Conservation (phyloP, 2,329 filamentous ascomycete species). For the Aspergillus phoenicis region DNA sequence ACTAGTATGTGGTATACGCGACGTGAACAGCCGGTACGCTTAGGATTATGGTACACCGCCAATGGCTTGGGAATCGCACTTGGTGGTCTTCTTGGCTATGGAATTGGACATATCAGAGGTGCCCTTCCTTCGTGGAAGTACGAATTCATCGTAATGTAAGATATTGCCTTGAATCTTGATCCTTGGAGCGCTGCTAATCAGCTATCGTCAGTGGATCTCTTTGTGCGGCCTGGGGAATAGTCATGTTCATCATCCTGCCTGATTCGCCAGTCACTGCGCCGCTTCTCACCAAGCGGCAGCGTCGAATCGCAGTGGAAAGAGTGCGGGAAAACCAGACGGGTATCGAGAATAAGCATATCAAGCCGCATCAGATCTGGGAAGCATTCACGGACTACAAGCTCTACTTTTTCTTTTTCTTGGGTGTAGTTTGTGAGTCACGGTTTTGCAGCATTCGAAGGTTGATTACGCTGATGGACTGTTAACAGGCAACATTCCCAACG, state of each 20-base stretch:
- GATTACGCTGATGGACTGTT: neutral
- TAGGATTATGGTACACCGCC: slow-evolving; percentile 62
- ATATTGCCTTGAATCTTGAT: too few species aligned
- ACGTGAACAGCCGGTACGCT: slow-evolving; percentile 62
- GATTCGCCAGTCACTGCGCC: slow-evolving; percentile 60
- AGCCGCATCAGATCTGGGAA: slow-evolving; percentile 58
- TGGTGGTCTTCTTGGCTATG: slow-evolving; percentile 60
- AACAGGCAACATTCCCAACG: slow-evolving; percentile 55
- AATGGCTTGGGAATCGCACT: slow-evolving; percentile 63
- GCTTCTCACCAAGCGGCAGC: slow-evolving; percentile 55
- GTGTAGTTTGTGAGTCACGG: slow-evolving; percentile 43
- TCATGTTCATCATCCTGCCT: slow-evolving; percentile 60
- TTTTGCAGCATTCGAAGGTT: neutral
- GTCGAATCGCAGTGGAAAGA: slow-evolving; percentile 58
- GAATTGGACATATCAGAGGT: slow-evolving; percentile 62
- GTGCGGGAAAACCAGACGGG: slow-evolving; percentile 62
- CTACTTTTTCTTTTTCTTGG: slow-evolving; percentile 59
- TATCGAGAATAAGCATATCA: slow-evolving; percentile 59
- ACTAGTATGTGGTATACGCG: slow-evolving; percentile 69
- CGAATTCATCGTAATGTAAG: slow-evolving; percentile 66
- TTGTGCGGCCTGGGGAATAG: slow-evolving; percentile 61
- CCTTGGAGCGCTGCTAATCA: slow-evolving; percentile 4
- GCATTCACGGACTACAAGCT: slow-evolving; percentile 62
- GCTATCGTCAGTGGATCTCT: slow-evolving; percentile 46
- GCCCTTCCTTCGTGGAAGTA: slow-evolving; percentile 65